Percentiles rank a stretch among this genome's conserved stretches.
Conservation (phyloP, 78 protist species). For the Dictyostelium intermedium region DNA sequence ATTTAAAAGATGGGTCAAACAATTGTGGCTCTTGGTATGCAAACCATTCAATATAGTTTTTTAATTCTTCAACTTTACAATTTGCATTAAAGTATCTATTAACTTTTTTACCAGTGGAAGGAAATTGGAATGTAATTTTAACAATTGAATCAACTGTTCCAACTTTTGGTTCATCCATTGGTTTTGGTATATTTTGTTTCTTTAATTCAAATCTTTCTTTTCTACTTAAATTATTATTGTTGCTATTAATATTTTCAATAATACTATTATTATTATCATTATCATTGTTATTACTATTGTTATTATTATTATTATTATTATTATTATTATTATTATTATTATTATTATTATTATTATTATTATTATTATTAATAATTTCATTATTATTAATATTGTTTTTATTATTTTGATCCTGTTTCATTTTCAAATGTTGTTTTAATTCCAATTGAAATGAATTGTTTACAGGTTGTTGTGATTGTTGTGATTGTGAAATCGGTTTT, state of each 20-base stretch:
- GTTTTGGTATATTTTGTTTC: background rate
- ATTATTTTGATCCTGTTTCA: background rate
- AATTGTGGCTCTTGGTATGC: constrained; percentile 6
- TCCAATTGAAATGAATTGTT: constrained; percentile 46
- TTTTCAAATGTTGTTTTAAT: constrained; percentile 32
- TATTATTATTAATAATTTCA: background rate
- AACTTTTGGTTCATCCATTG: background rate
- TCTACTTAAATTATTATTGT: background rate
- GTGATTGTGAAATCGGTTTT: background rate
- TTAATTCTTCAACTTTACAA: background rate
- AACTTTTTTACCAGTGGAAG: background rate
- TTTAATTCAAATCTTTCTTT: constrained; percentile 1
- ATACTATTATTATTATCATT: background rate
- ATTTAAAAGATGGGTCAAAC: constrained; percentile 2
- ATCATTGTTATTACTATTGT: background rate
- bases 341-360: background rate
- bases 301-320: background rate
- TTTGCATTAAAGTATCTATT: background rate
- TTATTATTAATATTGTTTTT: background rate
- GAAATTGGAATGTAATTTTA: constrained; percentile 2
- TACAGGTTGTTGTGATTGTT: background rate
- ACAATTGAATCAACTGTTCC: background rate
- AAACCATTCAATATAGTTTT: constrained; percentile 28
- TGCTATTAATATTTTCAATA: background rate
- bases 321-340: background rate